Evolutionary conservation across 2,329 filamentous ascomycete genomes (phyloP).

Genomic region (Ilyonectria mors-panacis): DNA sequence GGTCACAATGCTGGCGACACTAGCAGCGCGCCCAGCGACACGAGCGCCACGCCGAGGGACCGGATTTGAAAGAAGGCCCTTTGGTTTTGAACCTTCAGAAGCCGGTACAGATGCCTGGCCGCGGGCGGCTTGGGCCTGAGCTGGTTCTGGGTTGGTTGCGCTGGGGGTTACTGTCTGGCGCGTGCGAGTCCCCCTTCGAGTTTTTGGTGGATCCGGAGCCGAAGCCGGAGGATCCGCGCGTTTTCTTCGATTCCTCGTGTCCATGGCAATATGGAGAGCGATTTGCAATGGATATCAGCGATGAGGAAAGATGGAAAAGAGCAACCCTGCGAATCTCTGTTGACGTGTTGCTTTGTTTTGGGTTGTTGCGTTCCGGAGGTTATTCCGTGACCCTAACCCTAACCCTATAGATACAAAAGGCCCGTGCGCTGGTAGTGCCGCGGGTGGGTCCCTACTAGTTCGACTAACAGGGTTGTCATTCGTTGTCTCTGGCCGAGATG

Average conservation of each 20-base stretch:
- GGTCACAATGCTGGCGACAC: conserved; percentile 38
- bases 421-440: conserved; percentile 11
- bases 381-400: conserved; percentile 13
- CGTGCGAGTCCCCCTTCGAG: conserved; percentile 34
- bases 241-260: conserved; percentile 37
- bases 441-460: neutral
- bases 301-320: neutral
- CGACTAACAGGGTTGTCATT: conserved; percentile 20
- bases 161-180: conserved; percentile 23
- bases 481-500: neutral
- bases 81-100: conserved; percentile 10
- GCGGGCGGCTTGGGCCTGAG: conserved; percentile 7
- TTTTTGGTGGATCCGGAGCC: conserved; percentile 8
- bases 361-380: conserved; percentile 14
- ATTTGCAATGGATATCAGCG: neutral
- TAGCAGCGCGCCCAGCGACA: conserved; percentile 6
- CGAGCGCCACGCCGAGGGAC: conserved; percentile 45
- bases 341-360: conserved; percentile 25
- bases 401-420: conserved; percentile 44
- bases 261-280: conserved; percentile 29
- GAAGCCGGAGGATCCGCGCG: conserved; percentile 27
- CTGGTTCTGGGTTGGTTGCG: conserved; percentile 6
- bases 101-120: conserved; percentile 8
- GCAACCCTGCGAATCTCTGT: neutral
- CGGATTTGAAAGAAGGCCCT: conserved; percentile 30